Conservation (phyloP, 202 grass and related monocot genomes). For the Tripidium arundinaceum region DNA sequence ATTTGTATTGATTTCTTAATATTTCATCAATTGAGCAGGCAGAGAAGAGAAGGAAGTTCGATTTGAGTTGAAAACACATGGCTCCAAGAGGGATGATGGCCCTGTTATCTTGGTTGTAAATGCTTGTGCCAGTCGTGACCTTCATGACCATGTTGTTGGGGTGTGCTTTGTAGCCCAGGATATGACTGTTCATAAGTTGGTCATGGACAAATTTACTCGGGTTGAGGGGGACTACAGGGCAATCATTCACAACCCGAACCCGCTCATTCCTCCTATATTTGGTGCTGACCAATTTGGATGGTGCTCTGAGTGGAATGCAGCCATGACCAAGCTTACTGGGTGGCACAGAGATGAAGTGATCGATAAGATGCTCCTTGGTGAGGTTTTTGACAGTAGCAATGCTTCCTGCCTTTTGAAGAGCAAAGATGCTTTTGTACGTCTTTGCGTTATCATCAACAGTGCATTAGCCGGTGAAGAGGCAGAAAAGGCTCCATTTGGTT, state of each 20-base stretch:
- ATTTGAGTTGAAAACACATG: conserved; percentile 84
- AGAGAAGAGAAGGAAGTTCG: conserved; percentile 78
- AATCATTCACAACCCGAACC: conserved; percentile 74
- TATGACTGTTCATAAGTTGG: conserved; percentile 86
- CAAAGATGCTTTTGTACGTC: conserved; percentile 61
- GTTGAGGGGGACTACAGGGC: conserved; percentile 88
- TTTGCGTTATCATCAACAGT: conserved; percentile 67
- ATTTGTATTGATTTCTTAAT: conserved; percentile 17
- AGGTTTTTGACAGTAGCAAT: conserved; percentile 63
- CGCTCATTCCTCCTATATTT: conserved; percentile 92
- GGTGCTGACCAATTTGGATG: conserved; percentile 85
- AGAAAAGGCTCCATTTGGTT: conserved; percentile 74
- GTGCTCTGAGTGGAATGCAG: conserved; percentile 92
- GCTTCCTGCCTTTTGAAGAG: conserved; percentile 65
- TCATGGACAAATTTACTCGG: conserved; percentile 78
- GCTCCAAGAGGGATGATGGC: conserved; percentile 44
- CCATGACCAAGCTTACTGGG: conserved; percentile 88
- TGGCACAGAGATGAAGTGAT: conserved; percentile 77
- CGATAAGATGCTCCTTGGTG: conserved; percentile 31
- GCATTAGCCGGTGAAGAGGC: conserved; percentile 68
- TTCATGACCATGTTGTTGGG: conserved; percentile 67
- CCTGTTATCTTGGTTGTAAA: conserved; percentile 80
- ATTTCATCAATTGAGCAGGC: conserved; percentile 39
- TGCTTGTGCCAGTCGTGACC: conserved; percentile 66
- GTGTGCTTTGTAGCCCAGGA: conserved; percentile 95